Evolutionary conservation across 2,329 filamentous ascomycete species (phyloP), one percentile per base, ranked within the genome.

Genomic region (Talaromyces marneffei): DNA sequence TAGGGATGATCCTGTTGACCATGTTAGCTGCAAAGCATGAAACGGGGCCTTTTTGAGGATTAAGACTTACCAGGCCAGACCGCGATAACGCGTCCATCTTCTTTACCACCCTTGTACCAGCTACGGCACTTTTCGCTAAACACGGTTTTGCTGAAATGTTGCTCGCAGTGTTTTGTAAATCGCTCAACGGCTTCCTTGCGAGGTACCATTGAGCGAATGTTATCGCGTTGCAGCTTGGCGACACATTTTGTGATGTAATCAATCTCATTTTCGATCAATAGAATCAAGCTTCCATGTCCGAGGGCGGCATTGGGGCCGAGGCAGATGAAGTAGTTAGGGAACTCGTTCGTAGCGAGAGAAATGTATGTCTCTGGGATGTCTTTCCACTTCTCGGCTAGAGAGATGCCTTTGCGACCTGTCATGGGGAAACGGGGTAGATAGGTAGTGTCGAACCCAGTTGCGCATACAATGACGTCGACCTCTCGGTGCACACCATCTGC

Each of bases 351-450:
- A 0, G 77, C 75, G 9, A 81, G 65, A 5, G 78, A 78, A 4
- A 82, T 67, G 67, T 83, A 83, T 4, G 73, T 74, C 31, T 74
- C 71, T 14, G 76, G 69, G 16, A 72, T 70, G 18, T 73, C 66
- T 10, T 71, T 70, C 79, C 79, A 82, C 23, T 75, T 71, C 58
- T 80, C 77, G 35, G 77, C 73, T 5, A 83, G 72, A 48, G 77
- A 75, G 35, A 70, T 62, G 4, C 75, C 76, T 4, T 69, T 66
- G 14, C 71, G 71, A 3, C 72, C 74, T 23, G 75, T 68, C 12
- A 81, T 70, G 3, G 74, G 77, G 67, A 81, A 83, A 2, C 72
- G 73, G 2, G 80, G 79, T 46, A 71, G 69, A 68, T 78, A 78
- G 56, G 65, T 63, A 7, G 64, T 64, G 18, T 75, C 71, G 64